Conservation (phyloP, 805 yeast genomes). For the Tetrapisispora taiwanensis region DNA sequence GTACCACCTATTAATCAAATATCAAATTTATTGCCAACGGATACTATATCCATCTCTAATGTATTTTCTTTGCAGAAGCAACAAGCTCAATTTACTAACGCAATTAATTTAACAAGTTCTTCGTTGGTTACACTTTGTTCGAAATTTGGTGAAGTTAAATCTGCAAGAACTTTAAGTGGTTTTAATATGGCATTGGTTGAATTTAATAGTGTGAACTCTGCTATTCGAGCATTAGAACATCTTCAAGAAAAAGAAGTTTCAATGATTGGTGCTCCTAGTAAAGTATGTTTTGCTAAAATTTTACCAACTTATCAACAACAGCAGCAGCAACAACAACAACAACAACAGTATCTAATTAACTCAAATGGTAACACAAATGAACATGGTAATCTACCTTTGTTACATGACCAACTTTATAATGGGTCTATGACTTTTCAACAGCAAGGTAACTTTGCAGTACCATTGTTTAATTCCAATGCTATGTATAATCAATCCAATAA, state of each 20-base stretch:
- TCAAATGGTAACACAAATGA: slow-evolving; percentile 3
- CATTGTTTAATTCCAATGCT: slow-evolving; percentile 13
- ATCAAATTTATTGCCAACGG: slow-evolving; percentile 60
- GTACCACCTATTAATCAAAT: slow-evolving; percentile 69
- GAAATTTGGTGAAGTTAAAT: slow-evolving; percentile 50
- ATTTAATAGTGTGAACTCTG: slow-evolving; percentile 59
- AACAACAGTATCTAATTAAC: neutral
- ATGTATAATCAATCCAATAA: slow-evolving; percentile 2
- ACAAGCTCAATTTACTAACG: slow-evolving; percentile 45
- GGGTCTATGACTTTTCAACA: slow-evolving; percentile 27
- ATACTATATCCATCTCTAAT: slow-evolving; percentile 68
- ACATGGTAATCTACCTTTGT: slow-evolving; percentile 19
- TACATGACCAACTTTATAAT: slow-evolving; percentile 27
- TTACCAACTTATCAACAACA: slow-evolving; percentile 29
- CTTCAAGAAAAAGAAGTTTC: slow-evolving; percentile 72
- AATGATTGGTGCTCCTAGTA: slow-evolving; percentile 64
- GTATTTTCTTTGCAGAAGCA: slow-evolving; percentile 34
- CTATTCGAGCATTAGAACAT: slow-evolving; percentile 67
- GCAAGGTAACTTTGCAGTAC: slow-evolving; percentile 26
- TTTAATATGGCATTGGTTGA: slow-evolving; percentile 54
- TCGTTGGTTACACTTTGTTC: slow-evolving; percentile 52
- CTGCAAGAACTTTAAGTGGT: slow-evolving; percentile 49
- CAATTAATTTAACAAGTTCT: slow-evolving; percentile 33
- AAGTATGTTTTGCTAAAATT: slow-evolving; percentile 78
- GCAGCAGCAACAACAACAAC: slow-evolving; percentile 15